These are phyloP conservation scores for Sporothrix euskadiensis DNA, from an alignment of 2,329 filamentous ascomycete species.

Conservation along the genomic window DNA sequence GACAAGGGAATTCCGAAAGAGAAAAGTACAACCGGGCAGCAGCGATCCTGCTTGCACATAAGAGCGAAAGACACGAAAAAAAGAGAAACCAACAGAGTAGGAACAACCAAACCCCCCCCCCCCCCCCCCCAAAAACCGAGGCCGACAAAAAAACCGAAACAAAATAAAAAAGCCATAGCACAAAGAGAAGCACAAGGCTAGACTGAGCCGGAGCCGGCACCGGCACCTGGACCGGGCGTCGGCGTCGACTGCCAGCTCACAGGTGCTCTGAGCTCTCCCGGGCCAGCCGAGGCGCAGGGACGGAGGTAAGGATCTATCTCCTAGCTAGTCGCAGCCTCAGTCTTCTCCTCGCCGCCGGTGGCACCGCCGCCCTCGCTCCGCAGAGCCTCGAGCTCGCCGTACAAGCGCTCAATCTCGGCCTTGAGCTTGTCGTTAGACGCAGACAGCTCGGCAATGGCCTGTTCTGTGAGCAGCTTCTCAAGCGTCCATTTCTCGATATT, in stretches of 20 bases:
- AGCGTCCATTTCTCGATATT: slow-evolving; percentile 94
- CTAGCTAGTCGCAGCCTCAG: slow-evolving; percentile 40
- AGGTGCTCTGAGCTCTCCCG: background rate
- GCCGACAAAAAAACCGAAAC: background rate
- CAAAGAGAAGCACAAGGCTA: background rate
- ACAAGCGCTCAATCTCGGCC: slow-evolving; percentile 73
- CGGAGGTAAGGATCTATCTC: background rate
- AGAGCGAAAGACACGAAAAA: background rate
- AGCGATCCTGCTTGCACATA: background rate
- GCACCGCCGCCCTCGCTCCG: slow-evolving; percentile 72
- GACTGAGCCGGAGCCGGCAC: too few species aligned
- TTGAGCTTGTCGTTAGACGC: slow-evolving; percentile 86
- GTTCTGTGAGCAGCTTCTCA: slow-evolving; percentile 85
- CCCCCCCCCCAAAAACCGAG: slow-evolving; percentile 22
- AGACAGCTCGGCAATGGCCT: slow-evolving; percentile 84
- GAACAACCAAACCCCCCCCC: background rate
- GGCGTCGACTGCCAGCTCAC: background rate
- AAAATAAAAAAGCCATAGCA: background rate
- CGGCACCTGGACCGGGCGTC: background rate
- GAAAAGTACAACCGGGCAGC: background rate
- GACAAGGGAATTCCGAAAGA: background rate
- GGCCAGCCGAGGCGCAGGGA: background rate
- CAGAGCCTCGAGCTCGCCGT: slow-evolving; percentile 68
- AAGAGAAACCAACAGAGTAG: background rate
- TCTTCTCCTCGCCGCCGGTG: slow-evolving; percentile 54